Evolutionary conservation across 768 basidiomycete species (phyloP).

Genomic region (Lactarius akahatsu): DNA sequence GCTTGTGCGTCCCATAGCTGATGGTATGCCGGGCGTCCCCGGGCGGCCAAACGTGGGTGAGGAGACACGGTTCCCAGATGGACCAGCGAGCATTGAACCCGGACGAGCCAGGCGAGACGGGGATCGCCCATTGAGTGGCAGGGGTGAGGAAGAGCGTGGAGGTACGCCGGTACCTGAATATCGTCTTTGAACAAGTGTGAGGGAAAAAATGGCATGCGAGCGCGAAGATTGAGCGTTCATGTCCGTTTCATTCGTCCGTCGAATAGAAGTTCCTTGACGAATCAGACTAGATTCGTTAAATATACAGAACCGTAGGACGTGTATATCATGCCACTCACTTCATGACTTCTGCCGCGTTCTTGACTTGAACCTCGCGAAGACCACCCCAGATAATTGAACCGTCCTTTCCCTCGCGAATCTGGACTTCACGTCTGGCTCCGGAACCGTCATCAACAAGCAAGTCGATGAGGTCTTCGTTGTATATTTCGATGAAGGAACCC

Average conservation of each 20-base stretch:
- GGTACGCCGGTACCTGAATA: conserved; percentile 68
- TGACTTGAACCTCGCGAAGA: conserved; percentile 87
- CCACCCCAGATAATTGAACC: conserved; percentile 98
- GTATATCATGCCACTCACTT: conserved; percentile 51
- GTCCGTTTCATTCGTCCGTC: conserved; percentile 94
- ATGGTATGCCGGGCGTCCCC: conserved; percentile 73
- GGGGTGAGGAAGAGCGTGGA: conserved; percentile 73
- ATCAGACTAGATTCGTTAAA: conserved; percentile 59
- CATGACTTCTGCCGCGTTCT: conserved; percentile 87
- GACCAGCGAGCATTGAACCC: conserved; percentile 66
- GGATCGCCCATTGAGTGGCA: conserved; percentile 72
- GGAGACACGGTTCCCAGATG: conserved; percentile 51
- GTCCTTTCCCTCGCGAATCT: conserved; percentile 96
- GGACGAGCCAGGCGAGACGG: conserved; percentile 78
- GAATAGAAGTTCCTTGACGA: conserved; percentile 83
- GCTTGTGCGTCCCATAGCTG: conserved; percentile 68
- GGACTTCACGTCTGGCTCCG: conserved; percentile 77
- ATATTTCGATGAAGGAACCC: conserved; percentile 95
- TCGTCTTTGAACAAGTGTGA: conserved; percentile 91
- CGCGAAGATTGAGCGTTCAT: conserved; percentile 99
- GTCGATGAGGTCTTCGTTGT: conserved; percentile 99
- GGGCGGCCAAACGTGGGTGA: conserved; percentile 81
- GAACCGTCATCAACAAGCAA: conserved; percentile 75
- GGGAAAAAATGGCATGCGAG: conserved; percentile 97
- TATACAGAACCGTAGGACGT: conserved; percentile 20